phyloP scores from a whole-genome alignment of 2,329 filamentous ascomycete species.

The Gaeumannomyces sp. region DNA sequence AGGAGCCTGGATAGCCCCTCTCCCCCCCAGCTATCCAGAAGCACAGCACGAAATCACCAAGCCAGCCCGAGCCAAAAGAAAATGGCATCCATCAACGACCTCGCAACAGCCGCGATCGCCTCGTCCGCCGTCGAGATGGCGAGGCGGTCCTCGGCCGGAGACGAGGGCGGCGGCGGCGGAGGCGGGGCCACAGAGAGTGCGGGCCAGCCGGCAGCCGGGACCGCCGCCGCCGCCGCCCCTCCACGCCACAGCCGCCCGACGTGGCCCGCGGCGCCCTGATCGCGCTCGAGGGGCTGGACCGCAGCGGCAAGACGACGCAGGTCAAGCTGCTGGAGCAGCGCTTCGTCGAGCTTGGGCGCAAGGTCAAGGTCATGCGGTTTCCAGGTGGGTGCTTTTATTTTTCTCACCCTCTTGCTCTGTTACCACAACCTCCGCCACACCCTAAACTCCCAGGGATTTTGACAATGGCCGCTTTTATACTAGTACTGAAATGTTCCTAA shows the following conservation, averaged over 20 bases:
- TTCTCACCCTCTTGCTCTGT: not conserved
- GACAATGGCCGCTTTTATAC: too few species aligned
- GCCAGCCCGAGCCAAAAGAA: not conserved
- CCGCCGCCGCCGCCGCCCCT: slow-evolving; percentile 8
- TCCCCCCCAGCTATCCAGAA: not conserved
- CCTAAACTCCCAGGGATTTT: not conserved
- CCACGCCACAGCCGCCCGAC: not conserved
- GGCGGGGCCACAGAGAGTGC: slow-evolving; percentile 2
- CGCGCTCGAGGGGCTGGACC: slow-evolving; percentile 82
- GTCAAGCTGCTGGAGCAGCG: slow-evolving; percentile 60
- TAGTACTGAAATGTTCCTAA: too few species aligned
- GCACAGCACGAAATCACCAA: not conserved
- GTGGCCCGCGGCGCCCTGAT: slow-evolving; percentile 61
- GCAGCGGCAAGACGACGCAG: slow-evolving; percentile 90
- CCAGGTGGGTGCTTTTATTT: slow-evolving; percentile 38
- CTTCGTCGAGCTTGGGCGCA: slow-evolving; percentile 41
- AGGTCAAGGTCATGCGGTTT: slow-evolving; percentile 50
- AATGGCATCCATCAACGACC: slow-evolving; percentile 41
- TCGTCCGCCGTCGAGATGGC: slow-evolving; percentile 7
- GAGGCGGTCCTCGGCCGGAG: slow-evolving; percentile 1
- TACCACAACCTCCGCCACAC: not conserved
- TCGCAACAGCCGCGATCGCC: slow-evolving; percentile 28
- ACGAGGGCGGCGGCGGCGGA: not conserved
- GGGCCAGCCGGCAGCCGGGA: not conserved
- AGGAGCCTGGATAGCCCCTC: not conserved